phyloP scores from a whole-genome alignment of 1,284 basidiomycete species.

The Jaminaea rosea region DNA sequence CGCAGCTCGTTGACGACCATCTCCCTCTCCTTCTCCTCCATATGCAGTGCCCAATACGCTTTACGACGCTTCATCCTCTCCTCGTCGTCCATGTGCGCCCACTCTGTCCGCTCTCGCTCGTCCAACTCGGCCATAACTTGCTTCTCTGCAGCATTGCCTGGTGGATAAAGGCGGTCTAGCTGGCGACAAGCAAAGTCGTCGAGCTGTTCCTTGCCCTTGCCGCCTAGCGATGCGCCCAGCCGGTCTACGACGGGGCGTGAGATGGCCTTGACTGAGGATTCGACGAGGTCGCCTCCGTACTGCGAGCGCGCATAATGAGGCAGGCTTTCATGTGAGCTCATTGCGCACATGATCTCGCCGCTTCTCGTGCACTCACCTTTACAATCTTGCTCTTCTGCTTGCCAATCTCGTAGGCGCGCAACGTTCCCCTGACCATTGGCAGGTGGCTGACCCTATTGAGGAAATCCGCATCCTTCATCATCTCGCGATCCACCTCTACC shows the following conservation, averaged over 20 bases:
- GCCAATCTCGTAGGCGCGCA: conserved; percentile 65
- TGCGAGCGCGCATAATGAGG: too few relatives aligned
- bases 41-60: conserved; percentile 25
- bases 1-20: conserved; percentile 28
- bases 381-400: conserved; percentile 70
- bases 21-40: conserved; percentile 32
- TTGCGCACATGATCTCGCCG: too few relatives aligned
- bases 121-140: conserved; percentile 25
- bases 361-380: conserved; percentile 56
- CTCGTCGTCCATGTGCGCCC: conserved; percentile 27
- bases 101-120: conserved; percentile 26
- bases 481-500: conserved; percentile 27
- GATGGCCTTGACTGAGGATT: conserved; percentile 70
- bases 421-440: conserved; percentile 60
- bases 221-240: conserved; percentile 52
- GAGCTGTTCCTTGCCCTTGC: conserved; percentile 57
- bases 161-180: conserved; percentile 55
- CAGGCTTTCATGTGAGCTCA: too few relatives aligned
- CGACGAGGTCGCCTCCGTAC: conserved; percentile 81
- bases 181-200: conserved; percentile 81
- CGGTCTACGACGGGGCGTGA: conserved; percentile 75
- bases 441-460: conserved; percentile 30
- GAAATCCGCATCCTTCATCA: conserved; percentile 36
- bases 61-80: conserved; percentile 27
- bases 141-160: conserved; percentile 14